Conservation (phyloP, 106 monocot genomes). For the Allium fistulosum region DNA sequence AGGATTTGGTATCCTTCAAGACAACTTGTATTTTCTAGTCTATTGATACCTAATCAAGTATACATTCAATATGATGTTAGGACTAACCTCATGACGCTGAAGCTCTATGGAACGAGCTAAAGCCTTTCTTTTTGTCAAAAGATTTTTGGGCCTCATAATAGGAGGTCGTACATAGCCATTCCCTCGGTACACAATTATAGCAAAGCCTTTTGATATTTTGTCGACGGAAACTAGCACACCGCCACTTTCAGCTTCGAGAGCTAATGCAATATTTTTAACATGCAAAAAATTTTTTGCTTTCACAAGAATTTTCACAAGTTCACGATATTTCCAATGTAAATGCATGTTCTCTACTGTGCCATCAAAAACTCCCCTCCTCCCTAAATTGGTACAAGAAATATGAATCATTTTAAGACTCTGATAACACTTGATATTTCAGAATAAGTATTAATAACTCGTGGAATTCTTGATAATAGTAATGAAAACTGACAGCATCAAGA, state of each 20-base stretch:
- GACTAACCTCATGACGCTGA: slow-evolving; percentile 68
- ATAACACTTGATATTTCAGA: neutral
- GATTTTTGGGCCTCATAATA: slow-evolving; percentile 75
- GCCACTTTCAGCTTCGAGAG: slow-evolving; percentile 94
- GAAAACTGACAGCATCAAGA: too few relatives aligned
- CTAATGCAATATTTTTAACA: slow-evolving; percentile 67
- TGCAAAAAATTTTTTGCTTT: slow-evolving; percentile 71
- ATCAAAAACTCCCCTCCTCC: slow-evolving; percentile 94
- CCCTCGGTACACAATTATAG: slow-evolving; percentile 76
- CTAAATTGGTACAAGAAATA: slow-evolving; percentile 20
- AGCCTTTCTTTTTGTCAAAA: slow-evolving; percentile 93
- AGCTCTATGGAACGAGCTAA: slow-evolving; percentile 93
- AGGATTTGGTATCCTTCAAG: too few relatives aligned
- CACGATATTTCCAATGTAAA: slow-evolving; percentile 97
- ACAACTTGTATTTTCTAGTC: too few relatives aligned
- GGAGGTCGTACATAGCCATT: slow-evolving; percentile 72
- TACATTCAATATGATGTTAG: neutral
- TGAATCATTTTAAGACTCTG: neutral
- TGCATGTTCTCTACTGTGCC: slow-evolving; percentile 99
- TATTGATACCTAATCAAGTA: too few relatives aligned
- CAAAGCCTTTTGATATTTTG: slow-evolving; percentile 92
- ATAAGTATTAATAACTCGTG: too few relatives aligned
- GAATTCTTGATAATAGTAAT: too few relatives aligned
- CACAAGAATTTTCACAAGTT: slow-evolving; percentile 77
- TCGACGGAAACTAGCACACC: slow-evolving; percentile 92